Percentiles rank a stretch among this genome's conserved stretches.
Evolutionary conservation across 1,284 basidiomycete genomes (phyloP).

Genomic region (Exobasidium rhododendri): DNA sequence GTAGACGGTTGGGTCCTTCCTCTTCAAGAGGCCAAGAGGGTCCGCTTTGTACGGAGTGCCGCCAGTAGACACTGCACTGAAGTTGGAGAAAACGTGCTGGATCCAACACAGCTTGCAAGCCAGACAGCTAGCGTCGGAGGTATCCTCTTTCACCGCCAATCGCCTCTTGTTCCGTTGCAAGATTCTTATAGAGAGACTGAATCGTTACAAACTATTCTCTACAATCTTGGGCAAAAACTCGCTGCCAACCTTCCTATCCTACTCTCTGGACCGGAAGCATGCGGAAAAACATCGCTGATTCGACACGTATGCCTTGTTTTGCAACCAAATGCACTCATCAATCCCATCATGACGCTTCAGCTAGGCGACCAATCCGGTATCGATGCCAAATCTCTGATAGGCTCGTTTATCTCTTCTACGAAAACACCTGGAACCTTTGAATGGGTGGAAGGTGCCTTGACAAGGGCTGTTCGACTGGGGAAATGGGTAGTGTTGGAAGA

Average conservation of each 20-base stretch:
- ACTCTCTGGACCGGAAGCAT: slow-evolving; percentile 80
- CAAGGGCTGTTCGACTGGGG: slow-evolving; percentile 83
- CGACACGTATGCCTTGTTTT: slow-evolving; percentile 67
- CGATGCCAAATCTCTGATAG: slow-evolving; percentile 88
- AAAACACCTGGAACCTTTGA: slow-evolving; percentile 84
- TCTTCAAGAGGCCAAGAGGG: slow-evolving; percentile 18
- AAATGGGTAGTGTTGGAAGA: slow-evolving; percentile 93
- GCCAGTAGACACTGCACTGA: not conserved
- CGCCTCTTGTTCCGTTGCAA: not conserved
- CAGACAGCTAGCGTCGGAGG: slow-evolving; percentile 31
- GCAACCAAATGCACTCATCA: slow-evolving; percentile 56
- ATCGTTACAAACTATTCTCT: slow-evolving; percentile 60
- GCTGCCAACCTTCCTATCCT: slow-evolving; percentile 74
- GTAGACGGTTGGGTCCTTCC: slow-evolving; percentile 35
- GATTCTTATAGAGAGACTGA: slow-evolving; percentile 62
- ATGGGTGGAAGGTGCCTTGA: slow-evolving; percentile 91
- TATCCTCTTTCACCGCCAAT: slow-evolving; percentile 28
- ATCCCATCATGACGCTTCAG: slow-evolving; percentile 73
- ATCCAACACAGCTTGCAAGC: not conserved
- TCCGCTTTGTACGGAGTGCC: not conserved
- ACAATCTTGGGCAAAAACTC: slow-evolving; percentile 65
- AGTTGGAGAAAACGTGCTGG: not conserved
- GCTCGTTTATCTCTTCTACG: slow-evolving; percentile 86
- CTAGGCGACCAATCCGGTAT: slow-evolving; percentile 65
- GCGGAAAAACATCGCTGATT: slow-evolving; percentile 82